phyloP scores from a whole-genome alignment of 2,329 filamentous ascomycete species.

The Neofusicoccum ribis region DNA sequence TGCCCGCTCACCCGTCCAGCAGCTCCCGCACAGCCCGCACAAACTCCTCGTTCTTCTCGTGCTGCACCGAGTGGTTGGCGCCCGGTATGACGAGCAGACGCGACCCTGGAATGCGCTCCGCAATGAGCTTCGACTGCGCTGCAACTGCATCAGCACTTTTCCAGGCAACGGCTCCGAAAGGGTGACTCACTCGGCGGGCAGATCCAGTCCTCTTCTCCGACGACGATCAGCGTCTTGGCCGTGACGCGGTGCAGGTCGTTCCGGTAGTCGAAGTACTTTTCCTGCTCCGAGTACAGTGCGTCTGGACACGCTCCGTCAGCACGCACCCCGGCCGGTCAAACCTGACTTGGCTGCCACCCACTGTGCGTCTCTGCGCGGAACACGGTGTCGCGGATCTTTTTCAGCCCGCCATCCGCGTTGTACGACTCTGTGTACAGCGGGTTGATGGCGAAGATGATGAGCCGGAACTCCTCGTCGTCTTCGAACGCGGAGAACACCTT shows the following conservation, averaged over 20 bases:
- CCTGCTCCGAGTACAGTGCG: conserved; percentile 35
- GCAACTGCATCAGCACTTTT: background rate
- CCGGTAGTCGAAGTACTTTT: conserved; percentile 44
- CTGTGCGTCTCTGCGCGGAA: conserved; percentile 42
- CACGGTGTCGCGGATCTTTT: conserved; percentile 30
- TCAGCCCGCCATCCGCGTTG: conserved; percentile 35
- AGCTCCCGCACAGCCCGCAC: conserved; percentile 20
- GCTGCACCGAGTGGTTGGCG: conserved; percentile 41
- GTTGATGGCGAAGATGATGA: conserved; percentile 41
- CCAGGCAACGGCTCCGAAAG: background rate
- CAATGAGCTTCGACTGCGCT: conserved; percentile 36
- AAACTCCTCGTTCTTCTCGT: conserved; percentile 38
- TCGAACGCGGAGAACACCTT: conserved; percentile 43
- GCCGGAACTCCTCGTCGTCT: conserved; percentile 40
- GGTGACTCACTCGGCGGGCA: conserved; percentile 29
- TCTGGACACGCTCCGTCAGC: conserved; percentile 25
- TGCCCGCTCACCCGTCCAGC: background rate
- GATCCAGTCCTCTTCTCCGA: conserved; percentile 44
- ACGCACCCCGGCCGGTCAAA: too few species aligned
- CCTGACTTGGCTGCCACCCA: conserved; percentile 22
- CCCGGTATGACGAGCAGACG: conserved; percentile 31
- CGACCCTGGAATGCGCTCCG: conserved; percentile 28
- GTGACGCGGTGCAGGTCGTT: conserved; percentile 31
- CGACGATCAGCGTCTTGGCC: conserved; percentile 39
- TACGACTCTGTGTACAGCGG: conserved; percentile 41